Percentiles rank a stretch among this genome's conserved stretches.
Evolutionary conservation across 164 flowering plant genomes (phyloP).

Genomic region (Umbellularia californica): DNA sequence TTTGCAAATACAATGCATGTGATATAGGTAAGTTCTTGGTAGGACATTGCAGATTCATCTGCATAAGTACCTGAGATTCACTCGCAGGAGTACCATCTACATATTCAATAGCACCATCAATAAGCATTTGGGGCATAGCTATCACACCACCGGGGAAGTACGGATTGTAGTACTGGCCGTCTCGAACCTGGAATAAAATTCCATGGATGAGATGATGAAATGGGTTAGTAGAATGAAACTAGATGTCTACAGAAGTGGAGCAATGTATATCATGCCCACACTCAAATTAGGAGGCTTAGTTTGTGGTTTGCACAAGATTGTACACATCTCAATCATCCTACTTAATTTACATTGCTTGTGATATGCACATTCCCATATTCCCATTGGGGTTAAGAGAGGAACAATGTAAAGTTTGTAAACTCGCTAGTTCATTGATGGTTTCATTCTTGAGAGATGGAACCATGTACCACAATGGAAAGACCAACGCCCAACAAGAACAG

Average conservation of each 20-base stretch:
- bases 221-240: neutral
- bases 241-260: neutral
- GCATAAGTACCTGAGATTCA: constrained; percentile 64
- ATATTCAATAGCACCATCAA: constrained; percentile 85
- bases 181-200: constrained; percentile 48
- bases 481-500: no score
- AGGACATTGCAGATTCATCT: neutral
- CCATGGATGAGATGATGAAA: neutral
- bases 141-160: constrained; percentile 97
- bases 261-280: neutral
- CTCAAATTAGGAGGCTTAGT: no score
- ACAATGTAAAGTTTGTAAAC: no score
- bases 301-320: no score
- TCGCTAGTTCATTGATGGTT: no score
- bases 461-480: no score
- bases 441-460: no score
- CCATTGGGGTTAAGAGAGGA: no score
- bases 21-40: neutral
- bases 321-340: no score
- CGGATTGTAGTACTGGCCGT: constrained; percentile 83
- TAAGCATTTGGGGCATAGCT: constrained; percentile 97
- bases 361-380: no score
- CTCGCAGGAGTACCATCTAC: constrained; percentile 89
- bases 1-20: neutral
- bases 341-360: no score